Evolutionary conservation across 495 filamentous ascomycete genomes (phyloP), one percentile per base, ranked within the genome.

Genomic region (Filosporella fistucella): DNA sequence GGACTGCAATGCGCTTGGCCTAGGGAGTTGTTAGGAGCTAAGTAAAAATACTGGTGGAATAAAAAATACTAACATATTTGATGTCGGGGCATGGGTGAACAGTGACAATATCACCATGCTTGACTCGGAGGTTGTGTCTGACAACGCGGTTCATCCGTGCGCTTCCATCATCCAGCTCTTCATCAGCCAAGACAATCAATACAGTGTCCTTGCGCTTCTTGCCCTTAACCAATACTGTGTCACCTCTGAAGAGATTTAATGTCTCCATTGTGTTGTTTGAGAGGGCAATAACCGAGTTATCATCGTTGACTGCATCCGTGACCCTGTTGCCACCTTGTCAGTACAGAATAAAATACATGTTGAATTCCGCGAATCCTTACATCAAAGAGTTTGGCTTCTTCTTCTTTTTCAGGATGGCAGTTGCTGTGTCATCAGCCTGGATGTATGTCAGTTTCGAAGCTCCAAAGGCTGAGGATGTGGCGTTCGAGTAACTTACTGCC

Each of bases 141-240:
- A 97, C 90, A 50, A 95, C 94, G 62, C 93, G 89, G 77, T 98
- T 98, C 68, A 98, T 90, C 49, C 93, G 86, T 45, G 86, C 93
- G 59, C 82, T 93, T 47, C 94, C 93, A 63, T 98, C 93, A 73
- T 98, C 93, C 33, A 98, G 83, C 42, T 98, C 93, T 63, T 98
- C 94, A 65, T 98, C 93, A 52, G 91, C 90, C 41, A 98, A 74
- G 46, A 98, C 93, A 63, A 98, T 96, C 60, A 98, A 71, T 49
- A 96, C 94, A 1, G 93, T 98, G 61, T 98, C 94, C 76, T 96
- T 97, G 67, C 93, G 81, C 88, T 97, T 98, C 85, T 98, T 98
- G 65, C 93, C 93, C 72, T 94, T 94, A 18, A 97, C 94, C 35
- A 97, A 72, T 23, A 98, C 93, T 48, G 93, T 98, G 67, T 98